These are phyloP conservation scores for Talaromyces sp. DNA, from an alignment of 2,329 filamentous ascomycete genomes.

Conservation along the genomic window DNA sequence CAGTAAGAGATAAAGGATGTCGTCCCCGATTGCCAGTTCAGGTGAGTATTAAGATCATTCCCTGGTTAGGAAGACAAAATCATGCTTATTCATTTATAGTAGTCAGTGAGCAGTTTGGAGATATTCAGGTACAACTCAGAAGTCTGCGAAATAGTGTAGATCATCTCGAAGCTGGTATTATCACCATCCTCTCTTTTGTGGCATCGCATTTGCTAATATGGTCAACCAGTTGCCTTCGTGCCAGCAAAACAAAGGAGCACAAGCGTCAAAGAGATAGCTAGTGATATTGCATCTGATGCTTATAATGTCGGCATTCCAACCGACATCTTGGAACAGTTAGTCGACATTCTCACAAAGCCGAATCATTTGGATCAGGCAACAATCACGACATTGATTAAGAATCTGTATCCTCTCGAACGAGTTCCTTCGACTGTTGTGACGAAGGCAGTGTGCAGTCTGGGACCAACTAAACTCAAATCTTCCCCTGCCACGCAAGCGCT, in stretches of 20 bases:
- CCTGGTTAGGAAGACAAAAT: background rate
- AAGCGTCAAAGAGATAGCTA: constrained; percentile 59
- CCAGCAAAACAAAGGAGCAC: constrained; percentile 62
- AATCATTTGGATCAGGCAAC: constrained; percentile 72
- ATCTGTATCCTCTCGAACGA: constrained; percentile 66
- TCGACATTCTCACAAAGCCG: constrained; percentile 62
- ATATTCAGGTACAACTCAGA: constrained; percentile 17
- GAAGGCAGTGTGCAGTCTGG: constrained; percentile 66
- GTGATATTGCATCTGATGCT: constrained; percentile 57
- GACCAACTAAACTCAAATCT: constrained; percentile 71
- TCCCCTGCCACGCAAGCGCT: constrained; percentile 64
- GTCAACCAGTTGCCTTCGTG: constrained; percentile 30
- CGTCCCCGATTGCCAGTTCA: constrained; percentile 3
- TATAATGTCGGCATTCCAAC: constrained; percentile 65
- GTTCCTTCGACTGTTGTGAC: constrained; percentile 59
- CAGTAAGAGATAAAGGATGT: background rate
- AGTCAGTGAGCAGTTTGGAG: constrained; percentile 1
- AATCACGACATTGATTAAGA: constrained; percentile 62
- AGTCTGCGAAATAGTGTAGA: constrained; percentile 31
- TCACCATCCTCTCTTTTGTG: background rate
- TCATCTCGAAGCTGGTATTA: constrained; percentile 34
- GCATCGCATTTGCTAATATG: constrained; percentile 7
- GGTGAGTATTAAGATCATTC: constrained; percentile 1
- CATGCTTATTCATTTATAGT: background rate
- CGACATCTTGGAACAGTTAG: constrained; percentile 55